These are phyloP conservation scores for Zygnema circumcarinatum DNA, from an alignment of 139 green algal genomes.

Conservation along the genomic window DNA sequence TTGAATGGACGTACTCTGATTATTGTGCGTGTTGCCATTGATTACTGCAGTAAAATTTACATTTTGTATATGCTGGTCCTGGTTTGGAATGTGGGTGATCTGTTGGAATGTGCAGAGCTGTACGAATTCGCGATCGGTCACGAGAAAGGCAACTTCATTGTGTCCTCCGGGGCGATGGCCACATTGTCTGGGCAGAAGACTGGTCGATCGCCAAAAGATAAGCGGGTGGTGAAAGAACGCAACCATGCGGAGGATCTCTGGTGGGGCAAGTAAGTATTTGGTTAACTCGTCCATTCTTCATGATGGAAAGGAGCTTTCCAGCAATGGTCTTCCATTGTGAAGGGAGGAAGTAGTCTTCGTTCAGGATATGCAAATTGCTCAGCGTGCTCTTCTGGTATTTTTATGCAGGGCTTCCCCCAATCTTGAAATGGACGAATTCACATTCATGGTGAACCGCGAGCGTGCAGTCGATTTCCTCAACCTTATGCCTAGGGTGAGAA, in stretches of 20 bases:
- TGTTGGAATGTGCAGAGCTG: constrained; percentile 40
- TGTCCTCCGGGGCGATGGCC: constrained; percentile 73
- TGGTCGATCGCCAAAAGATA: constrained; percentile 87
- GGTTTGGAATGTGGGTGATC: too few relatives aligned
- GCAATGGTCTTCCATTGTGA: too few relatives aligned
- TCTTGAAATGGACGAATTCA: constrained; percentile 44
- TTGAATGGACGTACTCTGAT: too few relatives aligned
- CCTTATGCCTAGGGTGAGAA: constrained; percentile 17
- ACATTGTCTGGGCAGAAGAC: constrained; percentile 84
- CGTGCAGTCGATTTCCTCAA: constrained; percentile 46
- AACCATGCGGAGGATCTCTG: constrained; percentile 40
- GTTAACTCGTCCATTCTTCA: neutral
- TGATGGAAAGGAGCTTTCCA: too few relatives aligned
- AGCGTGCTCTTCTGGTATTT: too few relatives aligned
- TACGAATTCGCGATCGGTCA: constrained; percentile 41
- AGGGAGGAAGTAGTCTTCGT: too few relatives aligned
- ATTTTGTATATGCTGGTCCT: too few relatives aligned
- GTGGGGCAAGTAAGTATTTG: constrained; percentile 38
- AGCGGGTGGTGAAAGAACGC: constrained; percentile 85
- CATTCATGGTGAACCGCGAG: constrained; percentile 48
- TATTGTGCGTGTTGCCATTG: too few relatives aligned
- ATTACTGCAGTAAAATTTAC: too few relatives aligned
- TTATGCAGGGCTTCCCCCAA: constrained; percentile 31
- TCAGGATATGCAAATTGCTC: too few relatives aligned
- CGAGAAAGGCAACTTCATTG: constrained; percentile 63